Percentiles rank a stretch among this genome's conserved stretches.
Evolutionary conservation across 2,329 filamentous ascomycete genomes (phyloP).

Genomic region (Rasamsonia emersonii): DNA sequence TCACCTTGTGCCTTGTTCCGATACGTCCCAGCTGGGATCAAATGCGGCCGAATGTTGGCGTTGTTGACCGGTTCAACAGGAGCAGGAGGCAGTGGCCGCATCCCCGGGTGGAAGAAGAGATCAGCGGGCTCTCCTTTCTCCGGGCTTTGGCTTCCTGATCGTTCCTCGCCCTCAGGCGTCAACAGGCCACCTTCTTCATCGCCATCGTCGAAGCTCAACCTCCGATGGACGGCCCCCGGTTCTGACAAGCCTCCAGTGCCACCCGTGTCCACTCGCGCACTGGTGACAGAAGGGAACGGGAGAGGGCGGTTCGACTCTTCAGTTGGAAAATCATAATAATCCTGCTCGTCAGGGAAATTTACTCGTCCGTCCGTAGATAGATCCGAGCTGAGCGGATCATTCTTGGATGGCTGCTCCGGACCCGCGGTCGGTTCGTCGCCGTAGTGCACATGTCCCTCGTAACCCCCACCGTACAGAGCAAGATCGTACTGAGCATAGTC

Average conservation of each 20-base stretch:
- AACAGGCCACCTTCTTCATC: slow-evolving; percentile 68
- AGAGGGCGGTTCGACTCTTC: slow-evolving; percentile 49
- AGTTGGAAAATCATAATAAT: slow-evolving; percentile 12
- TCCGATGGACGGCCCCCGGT: slow-evolving; percentile 54
- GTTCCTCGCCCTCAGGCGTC: slow-evolving; percentile 40
- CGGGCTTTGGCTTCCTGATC: slow-evolving; percentile 55
- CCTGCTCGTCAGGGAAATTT: slow-evolving; percentile 11
- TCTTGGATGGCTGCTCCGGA: too few species aligned
- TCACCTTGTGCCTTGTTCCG: slow-evolving; percentile 30
- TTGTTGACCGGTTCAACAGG: slow-evolving; percentile 48
- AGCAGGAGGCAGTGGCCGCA: slow-evolving; percentile 57
- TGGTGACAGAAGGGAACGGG: slow-evolving; percentile 46
- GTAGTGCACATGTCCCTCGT: slow-evolving; percentile 53
- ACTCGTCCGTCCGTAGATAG: slow-evolving; percentile 9
- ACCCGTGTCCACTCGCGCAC: slow-evolving; percentile 73
- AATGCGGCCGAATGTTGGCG: slow-evolving; percentile 34
- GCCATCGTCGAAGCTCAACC: slow-evolving; percentile 85
- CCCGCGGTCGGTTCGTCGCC: slow-evolving; percentile 39
- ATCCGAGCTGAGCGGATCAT: too few species aligned
- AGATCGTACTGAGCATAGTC: slow-evolving; percentile 67
- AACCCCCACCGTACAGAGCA: slow-evolving; percentile 65
- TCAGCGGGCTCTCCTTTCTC: slow-evolving; percentile 70
- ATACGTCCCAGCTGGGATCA: slow-evolving; percentile 53
- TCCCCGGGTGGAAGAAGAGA: slow-evolving; percentile 86
- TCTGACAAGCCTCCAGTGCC: slow-evolving; percentile 84